A percentile compares a stretch with the other conserved stretches of the same genome.
phyloP scores from a whole-genome alignment of 2,329 filamentous ascomycete species.

The Botryosphaeria dothidea region DNA sequence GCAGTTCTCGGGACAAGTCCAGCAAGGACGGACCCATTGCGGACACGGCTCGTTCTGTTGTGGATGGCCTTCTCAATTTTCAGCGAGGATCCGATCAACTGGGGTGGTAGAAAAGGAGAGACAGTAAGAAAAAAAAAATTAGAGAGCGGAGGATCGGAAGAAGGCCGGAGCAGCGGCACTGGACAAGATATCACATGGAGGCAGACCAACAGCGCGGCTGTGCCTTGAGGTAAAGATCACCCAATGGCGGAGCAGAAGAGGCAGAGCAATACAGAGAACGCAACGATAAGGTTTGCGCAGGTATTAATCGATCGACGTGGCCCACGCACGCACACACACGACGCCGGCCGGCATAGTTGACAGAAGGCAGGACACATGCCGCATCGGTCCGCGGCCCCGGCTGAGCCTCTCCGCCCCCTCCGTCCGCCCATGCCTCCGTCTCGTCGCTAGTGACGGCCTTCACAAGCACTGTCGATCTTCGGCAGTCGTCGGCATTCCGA shows the following conservation, averaged over 20 bases:
- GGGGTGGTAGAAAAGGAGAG: too few relatives aligned
- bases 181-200: background rate
- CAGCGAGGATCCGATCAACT: too few relatives aligned
- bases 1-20: conserved; percentile 7
- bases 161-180: background rate
- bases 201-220: background rate
- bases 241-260: background rate
- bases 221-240: background rate
- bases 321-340: background rate
- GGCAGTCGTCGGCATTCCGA: background rate
- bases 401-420: background rate
- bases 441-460: background rate
- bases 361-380: background rate
- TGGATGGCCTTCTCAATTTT: too few relatives aligned
- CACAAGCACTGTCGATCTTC: background rate
- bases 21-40: background rate
- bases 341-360: background rate
- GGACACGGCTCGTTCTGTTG: background rate
- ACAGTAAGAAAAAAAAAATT: background rate
- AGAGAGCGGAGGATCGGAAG: background rate
- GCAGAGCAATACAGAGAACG: background rate
- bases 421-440: background rate
- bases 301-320: background rate
- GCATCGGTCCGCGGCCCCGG: background rate
- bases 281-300: background rate